Evolutionary conservation across 495 filamentous ascomycete species (phyloP).

Genomic region (Podospora pseudoanserina): DNA sequence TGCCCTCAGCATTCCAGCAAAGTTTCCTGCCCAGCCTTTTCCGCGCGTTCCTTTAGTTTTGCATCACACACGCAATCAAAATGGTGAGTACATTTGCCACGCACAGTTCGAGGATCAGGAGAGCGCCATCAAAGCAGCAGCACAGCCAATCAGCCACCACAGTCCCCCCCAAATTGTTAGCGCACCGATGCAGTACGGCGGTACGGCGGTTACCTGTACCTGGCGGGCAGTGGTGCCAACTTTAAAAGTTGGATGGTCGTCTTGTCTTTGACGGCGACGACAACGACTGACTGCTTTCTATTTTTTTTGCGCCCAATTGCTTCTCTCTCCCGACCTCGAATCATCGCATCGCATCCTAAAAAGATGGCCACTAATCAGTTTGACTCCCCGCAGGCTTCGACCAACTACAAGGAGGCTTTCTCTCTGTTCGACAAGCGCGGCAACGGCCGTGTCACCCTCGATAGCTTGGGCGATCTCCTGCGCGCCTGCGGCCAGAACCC

Average conservation of each 20-base stretch:
- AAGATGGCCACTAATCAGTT: constrained; percentile 47
- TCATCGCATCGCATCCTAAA: constrained; percentile 18
- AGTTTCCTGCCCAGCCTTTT: neutral
- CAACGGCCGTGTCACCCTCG: constrained; percentile 79
- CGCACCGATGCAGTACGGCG: constrained; percentile 16
- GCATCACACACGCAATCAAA: constrained; percentile 11
- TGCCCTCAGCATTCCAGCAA: neutral
- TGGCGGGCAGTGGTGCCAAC: constrained; percentile 10
- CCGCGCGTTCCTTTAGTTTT: neutral
- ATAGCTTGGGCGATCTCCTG: constrained; percentile 86
- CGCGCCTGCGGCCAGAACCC: constrained; percentile 98
- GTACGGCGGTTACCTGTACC: constrained; percentile 5
- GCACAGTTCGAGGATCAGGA: constrained; percentile 29
- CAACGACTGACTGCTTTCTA: neutral
- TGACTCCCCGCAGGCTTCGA: constrained; percentile 69
- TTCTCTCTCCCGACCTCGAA: neutral
- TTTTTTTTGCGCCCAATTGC: neutral
- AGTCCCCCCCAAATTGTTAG: constrained; percentile 25
- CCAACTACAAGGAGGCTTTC: constrained; percentile 99
- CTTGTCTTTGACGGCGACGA: neutral
- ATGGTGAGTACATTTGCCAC: constrained; percentile 21
- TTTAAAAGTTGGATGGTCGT: neutral
- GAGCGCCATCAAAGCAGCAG: constrained; percentile 14
- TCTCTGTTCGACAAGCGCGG: constrained; percentile 98
- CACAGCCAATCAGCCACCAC: constrained; percentile 15